phyloP scores from a whole-genome alignment of 1,139 yeast species.

The Saccharomyces hybrid region DNA sequence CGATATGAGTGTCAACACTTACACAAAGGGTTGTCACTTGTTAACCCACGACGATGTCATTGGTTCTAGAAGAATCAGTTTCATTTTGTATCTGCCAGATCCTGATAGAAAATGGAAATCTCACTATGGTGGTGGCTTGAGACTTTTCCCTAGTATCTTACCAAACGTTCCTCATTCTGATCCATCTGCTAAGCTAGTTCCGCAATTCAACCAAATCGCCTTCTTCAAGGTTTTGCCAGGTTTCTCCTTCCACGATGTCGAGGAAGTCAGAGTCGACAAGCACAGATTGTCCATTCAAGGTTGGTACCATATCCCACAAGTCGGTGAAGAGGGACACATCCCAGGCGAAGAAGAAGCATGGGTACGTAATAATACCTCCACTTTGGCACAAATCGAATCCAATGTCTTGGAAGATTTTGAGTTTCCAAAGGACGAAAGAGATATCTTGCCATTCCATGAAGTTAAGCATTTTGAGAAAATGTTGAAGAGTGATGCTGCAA shows the following conservation, averaged over 20 bases:
- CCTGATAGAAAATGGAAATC: slow-evolving; percentile 85
- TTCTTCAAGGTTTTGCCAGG: slow-evolving; percentile 97
- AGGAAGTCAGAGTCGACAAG: slow-evolving; percentile 86
- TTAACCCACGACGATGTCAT: slow-evolving; percentile 98
- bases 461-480: slow-evolving; percentile 23
- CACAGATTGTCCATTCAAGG: slow-evolving; percentile 92
- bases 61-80: slow-evolving; percentile 88
- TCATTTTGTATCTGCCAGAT: slow-evolving; percentile 85
- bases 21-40: slow-evolving; percentile 87
- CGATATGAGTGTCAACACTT: slow-evolving; percentile 87
- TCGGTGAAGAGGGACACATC: slow-evolving; percentile 77
- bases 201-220: slow-evolving; percentile 93
- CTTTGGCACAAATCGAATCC: slow-evolving; percentile 73
- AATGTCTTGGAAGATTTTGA: slow-evolving; percentile 74
- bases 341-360: slow-evolving; percentile 68
- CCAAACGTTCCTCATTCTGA: slow-evolving; percentile 90
- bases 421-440: slow-evolving; percentile 52
- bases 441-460: slow-evolving; percentile 28
- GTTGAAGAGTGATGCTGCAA: slow-evolving; percentile 3
- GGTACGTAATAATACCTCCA: slow-evolving; percentile 61
- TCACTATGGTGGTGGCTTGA: slow-evolving; percentile 84
- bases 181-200: slow-evolving; percentile 60
- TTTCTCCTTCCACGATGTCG: slow-evolving; percentile 92
- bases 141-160: slow-evolving; percentile 77
- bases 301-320: slow-evolving; percentile 97